Base-by-base conservation (phyloP, 2,329 filamentous ascomycete genomes). In the Emergomyces orientalis region DNA sequence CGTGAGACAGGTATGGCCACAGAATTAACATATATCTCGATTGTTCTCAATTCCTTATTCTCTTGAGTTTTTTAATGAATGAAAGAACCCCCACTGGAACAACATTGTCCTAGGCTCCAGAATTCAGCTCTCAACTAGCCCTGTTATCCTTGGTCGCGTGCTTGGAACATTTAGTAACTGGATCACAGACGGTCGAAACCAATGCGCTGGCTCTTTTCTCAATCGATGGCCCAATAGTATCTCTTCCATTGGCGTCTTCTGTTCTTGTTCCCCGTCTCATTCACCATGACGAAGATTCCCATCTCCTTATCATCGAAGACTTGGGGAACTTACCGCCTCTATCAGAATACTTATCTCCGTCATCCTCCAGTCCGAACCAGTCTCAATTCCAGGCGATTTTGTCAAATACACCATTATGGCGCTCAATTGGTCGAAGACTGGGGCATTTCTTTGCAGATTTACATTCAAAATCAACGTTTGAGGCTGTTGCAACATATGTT, bases 301-400 rank as follows among this genome's bases (percentile, higher is more conserved):
- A 63, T 63, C 22, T 63, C n/a, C 51, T 61, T n/a, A 52, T 63
- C 30, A 55, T 63, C 19, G 62, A 65, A 34, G 59, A 63, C 13
- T 19, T 61, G 27, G 58, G 61, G 4, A 59, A 41, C 3, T 39
- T 64, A 37, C 49, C 57, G 19, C 63, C 58, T 2, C 30, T 64
- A 27, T 59, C 52, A 14, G 60, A 59, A 39, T 52, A 39, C 41
- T 56, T 62, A 22, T 62, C 60, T 39, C 43, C 59, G 25, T 56
- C 51, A 6, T 61, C 54, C 34, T 14, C 55, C 9, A 17, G 37
- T 7, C 19, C 47, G 25, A 39, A 61, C 22, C 22, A 49, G n/a
- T 49, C 7, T 27, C n/a, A 27, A 51, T 19, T 49, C 59, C 32
- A 49, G 25, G 57, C 17, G 17, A 34, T 47, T 25, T 52, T 63